Percentiles rank a stretch among this genome's conserved stretches.
Conservation (phyloP, 768 basidiomycete species). For the Kwoniella pini region DNA sequence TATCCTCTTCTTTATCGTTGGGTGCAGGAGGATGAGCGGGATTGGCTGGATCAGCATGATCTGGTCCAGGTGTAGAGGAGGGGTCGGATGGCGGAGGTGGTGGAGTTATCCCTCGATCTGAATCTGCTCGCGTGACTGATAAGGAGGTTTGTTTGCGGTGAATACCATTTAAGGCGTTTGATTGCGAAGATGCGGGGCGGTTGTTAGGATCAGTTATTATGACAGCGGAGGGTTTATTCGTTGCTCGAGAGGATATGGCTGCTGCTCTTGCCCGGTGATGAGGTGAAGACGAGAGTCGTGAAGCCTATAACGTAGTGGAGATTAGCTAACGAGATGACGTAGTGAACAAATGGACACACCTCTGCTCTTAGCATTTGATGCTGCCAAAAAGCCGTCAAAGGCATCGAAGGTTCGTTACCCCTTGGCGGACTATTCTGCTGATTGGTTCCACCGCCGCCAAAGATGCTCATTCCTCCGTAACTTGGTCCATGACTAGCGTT, state of each 20-base stretch:
- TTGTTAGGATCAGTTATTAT: conserved; percentile 86
- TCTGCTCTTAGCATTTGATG: conserved; percentile 90
- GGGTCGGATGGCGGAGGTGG: conserved; percentile 38
- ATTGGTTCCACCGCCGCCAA: conserved; percentile 15
- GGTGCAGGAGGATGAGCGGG: conserved; percentile 59
- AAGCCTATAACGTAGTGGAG: conserved; percentile 62
- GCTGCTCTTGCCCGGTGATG: conserved; percentile 95
- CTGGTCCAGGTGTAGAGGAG: conserved; percentile 63
- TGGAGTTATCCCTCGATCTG: conserved; percentile 41
- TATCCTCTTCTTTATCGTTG: conserved; percentile 66
- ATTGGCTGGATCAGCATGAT: conserved; percentile 72
- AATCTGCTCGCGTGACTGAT: conserved; percentile 47
- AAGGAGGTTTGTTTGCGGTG: conserved; percentile 45
- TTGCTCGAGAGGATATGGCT: conserved; percentile 85
- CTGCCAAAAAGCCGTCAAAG: conserved; percentile 82
- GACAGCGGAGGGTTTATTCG: conserved; percentile 76
- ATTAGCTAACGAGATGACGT: background rate
- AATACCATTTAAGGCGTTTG: conserved; percentile 35
- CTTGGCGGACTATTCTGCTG: conserved; percentile 43
- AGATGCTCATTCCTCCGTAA: conserved; percentile 34
- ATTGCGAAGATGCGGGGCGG: conserved; percentile 52
- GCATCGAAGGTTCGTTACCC: conserved; percentile 30
- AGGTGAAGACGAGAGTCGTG: conserved; percentile 79
- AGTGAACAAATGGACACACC: conserved; percentile 60
- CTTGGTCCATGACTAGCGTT: conserved; percentile 16